phyloP scores from a whole-genome alignment of 345 rosid genomes.

The Camelina hispida region DNA sequence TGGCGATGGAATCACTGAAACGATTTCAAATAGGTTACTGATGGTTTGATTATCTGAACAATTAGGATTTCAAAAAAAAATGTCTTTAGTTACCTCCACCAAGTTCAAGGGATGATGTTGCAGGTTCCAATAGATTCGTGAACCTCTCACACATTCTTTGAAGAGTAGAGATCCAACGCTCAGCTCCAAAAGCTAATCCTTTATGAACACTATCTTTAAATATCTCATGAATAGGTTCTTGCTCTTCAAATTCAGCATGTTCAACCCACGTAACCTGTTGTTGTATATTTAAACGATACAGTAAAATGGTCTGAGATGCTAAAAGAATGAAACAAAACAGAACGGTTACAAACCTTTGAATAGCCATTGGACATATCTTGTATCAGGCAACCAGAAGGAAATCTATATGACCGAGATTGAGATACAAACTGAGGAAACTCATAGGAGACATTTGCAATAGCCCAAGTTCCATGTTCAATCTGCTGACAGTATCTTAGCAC shows the following conservation, averaged over 20 bases:
- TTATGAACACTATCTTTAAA: slow-evolving; percentile 63
- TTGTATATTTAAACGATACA: background rate
- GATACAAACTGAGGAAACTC: slow-evolving; percentile 73
- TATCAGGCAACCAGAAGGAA: slow-evolving; percentile 96
- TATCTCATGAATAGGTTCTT: slow-evolving; percentile 54
- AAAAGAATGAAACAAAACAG: slow-evolving; percentile 1
- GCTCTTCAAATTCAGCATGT: slow-evolving; percentile 80
- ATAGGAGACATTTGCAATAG: slow-evolving; percentile 76
- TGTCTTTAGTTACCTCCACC: slow-evolving; percentile 64
- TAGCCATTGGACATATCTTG: slow-evolving; percentile 94
- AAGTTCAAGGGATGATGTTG: slow-evolving; percentile 66
- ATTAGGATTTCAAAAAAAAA: background rate
- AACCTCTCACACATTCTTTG: slow-evolving; percentile 84
- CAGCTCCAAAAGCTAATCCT: slow-evolving; percentile 90
- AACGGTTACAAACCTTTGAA: slow-evolving; percentile 68
- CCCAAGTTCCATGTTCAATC: slow-evolving; percentile 90
- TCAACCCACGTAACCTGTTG: slow-evolving; percentile 91
- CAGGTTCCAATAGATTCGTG: slow-evolving; percentile 63
- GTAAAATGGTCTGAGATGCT: slow-evolving; percentile 20
- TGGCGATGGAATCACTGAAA: slow-evolving; percentile 68
- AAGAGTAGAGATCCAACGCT: slow-evolving; percentile 83
- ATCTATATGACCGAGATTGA: slow-evolving; percentile 57
- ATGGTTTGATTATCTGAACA: background rate
- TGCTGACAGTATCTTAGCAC: slow-evolving; percentile 81
- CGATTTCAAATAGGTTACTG: slow-evolving; percentile 2